Evolutionary conservation across 2,329 filamentous ascomycete species (phyloP), one percentile per base, ranked within the genome.

Genomic region (Dothidotthia symphoricarpi): DNA sequence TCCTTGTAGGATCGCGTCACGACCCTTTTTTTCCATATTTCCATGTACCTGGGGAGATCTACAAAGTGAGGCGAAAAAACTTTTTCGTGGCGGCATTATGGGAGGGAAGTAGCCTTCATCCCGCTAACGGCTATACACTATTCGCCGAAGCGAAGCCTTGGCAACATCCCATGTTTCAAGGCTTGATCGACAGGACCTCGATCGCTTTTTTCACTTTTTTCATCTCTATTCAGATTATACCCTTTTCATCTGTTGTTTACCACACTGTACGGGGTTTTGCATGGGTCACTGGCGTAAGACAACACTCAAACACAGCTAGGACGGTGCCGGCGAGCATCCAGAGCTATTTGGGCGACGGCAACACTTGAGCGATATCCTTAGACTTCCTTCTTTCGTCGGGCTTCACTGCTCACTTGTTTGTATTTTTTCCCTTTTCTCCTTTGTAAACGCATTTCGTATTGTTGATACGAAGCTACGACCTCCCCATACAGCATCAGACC

Each of bases 351-450:
- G 16, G 28, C 19, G 9, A 22, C 5, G 39, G 39, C 41, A 51
- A 44, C 30, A 44, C 39, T 45, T 49, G 45, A 38, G 53, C 53
- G 53, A 61, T 61, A 61, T 59, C 55, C 53, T 61, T 37, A 58
- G 57, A 55, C 45, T 57, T 53, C 44, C 31, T 53, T 48, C 36
- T 36, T 49, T 36, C 34, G 36, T 28, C 26, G 55, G 47, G 49
- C 49, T 55, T 57, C 53, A 39, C 39, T 51, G 57, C 46, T 54
- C 48, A 28, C 28, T 34, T 36, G 37, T 40, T 34, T 41, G 44
- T 39, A 36, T 33, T 40, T 34, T 39, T 48, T 35, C 44, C 40
- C 28, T 48, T 41, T 31, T 45, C 37, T 47, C 39, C 16, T 47
- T 45, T 41, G 44, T 47, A 13, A 24, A 24, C 28, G 15, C 25